Percentiles rank a stretch among this genome's conserved stretches.
phyloP scores from a whole-genome alignment of 2,329 filamentous ascomycete genomes.

The Teratosphaeria pseudoeucalypti region DNA sequence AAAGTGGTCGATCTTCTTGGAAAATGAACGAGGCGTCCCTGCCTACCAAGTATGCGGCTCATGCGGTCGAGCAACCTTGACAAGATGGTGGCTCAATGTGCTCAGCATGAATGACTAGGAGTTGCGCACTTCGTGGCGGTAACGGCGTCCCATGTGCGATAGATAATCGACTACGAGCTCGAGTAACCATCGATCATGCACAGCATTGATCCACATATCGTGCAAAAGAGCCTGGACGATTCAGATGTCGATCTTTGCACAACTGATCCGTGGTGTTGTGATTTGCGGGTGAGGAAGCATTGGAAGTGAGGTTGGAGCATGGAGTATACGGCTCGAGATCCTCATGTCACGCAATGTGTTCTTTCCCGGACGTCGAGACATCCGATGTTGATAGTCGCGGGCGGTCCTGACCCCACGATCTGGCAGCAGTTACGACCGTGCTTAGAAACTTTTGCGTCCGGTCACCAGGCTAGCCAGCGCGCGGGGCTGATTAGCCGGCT shows the following conservation, averaged over 20 bases:
- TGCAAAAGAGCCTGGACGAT: no score
- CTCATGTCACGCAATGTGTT: not conserved
- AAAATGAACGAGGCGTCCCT: not conserved
- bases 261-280: no score
- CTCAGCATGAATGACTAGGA: no score
- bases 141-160: no score
- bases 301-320: not conserved
- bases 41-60: not conserved
- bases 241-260: no score
- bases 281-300: no score
- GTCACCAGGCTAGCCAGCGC: not conserved
- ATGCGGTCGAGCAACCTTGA: not conserved
- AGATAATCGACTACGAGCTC: no score
- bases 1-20: conserved; percentile 17
- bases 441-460: not conserved
- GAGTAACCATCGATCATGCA: no score
- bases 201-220: no score
- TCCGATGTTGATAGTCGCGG: not conserved
- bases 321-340: not conserved
- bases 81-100: not conserved
- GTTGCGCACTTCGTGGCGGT: no score
- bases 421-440: not conserved
- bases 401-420: not conserved
- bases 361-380: no score
- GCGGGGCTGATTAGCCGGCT: not conserved